Base-by-base conservation (phyloP, 2,329 filamentous ascomycete genomes). In the Trichoderma sp. region DNA sequence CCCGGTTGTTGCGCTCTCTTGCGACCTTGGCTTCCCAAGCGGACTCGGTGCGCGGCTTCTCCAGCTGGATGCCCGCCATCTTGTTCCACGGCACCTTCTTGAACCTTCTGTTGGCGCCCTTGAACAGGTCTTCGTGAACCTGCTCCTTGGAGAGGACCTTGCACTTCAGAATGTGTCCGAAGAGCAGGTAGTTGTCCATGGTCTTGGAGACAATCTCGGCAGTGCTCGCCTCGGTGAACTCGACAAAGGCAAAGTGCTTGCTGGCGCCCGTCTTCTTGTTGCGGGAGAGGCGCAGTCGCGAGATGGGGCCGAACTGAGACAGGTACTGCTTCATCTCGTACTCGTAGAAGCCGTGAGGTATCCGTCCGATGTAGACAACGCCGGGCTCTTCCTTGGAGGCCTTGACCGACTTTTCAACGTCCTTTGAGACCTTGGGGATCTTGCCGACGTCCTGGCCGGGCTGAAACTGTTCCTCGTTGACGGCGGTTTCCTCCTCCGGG, bases 131-230 rank as follows among this genome's bases (percentile, higher is more conserved):
- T 26, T 88, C 84, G 75, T 96, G 92, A 50, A 97, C 81, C 74
- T 93, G 88, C 67, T 91, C 91, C 65, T 87, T 81, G 4, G 91
- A 87, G 4, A 97, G 85, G 26, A 88, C 81, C 75, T 92, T 91
- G 78, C 93, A 94, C 78, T 96, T 94, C 71, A 99, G 83, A 68
- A 98, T 90, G 76, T 97, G 94, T 6, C 92, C 92, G 76, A 97
- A 98, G 74, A 99, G 85, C 45, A 98, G 87, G 78, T 99, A 99
- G 79, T 93, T 96, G 82, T 97, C 88, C 95, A 99, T 99, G 24
- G 95, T 97, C 80, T 93, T 91, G 57, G 92, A 90, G 34, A 96
- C 94, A 71, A 98, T 93, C 72, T 92, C 90, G 45, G 95, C 94
- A n/a, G 85, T 85, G 69, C 78, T 79, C 56, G 93, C 91, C 65